Conservation (phyloP, 1,139 yeast species). For the Wickerhamiella pararugosa region DNA sequence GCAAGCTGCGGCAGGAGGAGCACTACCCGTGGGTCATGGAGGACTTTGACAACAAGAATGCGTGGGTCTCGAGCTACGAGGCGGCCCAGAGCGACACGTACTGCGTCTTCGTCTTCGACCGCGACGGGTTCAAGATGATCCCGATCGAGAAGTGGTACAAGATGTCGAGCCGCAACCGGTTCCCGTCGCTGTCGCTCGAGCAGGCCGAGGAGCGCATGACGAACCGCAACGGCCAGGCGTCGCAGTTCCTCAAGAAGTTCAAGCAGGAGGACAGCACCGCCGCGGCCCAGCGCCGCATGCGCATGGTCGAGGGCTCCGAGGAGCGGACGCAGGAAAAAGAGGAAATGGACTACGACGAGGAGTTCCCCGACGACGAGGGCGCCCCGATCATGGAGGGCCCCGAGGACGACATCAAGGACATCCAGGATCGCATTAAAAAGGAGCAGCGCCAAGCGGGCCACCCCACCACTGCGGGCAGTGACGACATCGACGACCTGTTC, state of each 20-base stretch:
- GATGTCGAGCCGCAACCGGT: slow-evolving; percentile 85
- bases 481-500: slow-evolving; percentile 35
- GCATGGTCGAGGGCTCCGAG: slow-evolving; percentile 21
- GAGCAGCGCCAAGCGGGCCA: slow-evolving; percentile 47
- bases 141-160: slow-evolving; percentile 91
- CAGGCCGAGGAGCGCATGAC: slow-evolving; percentile 96
- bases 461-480: slow-evolving; percentile 44
- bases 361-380: slow-evolving; percentile 96
- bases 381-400: slow-evolving; percentile 97
- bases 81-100: slow-evolving; percentile 84
- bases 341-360: slow-evolving; percentile 89
- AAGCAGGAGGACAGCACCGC: slow-evolving; percentile 18
- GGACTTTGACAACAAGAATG: slow-evolving; percentile 86
- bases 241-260: slow-evolving; percentile 94
- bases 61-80: slow-evolving; percentile 92
- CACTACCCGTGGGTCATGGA: slow-evolving; percentile 89
- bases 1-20: slow-evolving; percentile 82
- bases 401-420: slow-evolving; percentile 84
- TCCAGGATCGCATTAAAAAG: slow-evolving; percentile 73
- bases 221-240: slow-evolving; percentile 53
- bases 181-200: slow-evolving; percentile 83
- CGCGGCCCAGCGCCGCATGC: slow-evolving; percentile 16
- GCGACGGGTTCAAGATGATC: slow-evolving; percentile 80
- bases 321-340: slow-evolving; percentile 29
- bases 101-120: slow-evolving; percentile 72